Conservation (phyloP, 2,329 filamentous ascomycete species). For the Hypomyces perniciosus region DNA sequence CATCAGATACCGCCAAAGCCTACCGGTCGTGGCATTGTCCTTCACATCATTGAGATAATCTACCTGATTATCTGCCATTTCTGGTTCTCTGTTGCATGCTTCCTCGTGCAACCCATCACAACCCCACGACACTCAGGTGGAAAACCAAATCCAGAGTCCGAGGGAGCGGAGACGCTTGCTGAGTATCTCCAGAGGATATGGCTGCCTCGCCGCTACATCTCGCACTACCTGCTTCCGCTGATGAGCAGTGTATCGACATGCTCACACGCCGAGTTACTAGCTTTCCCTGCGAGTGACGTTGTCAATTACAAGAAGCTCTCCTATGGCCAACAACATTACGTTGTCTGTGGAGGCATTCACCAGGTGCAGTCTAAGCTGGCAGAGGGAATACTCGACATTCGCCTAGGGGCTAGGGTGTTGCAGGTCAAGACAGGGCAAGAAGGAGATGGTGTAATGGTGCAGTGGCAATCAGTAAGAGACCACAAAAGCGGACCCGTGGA, state of each 20-base stretch:
- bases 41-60: slow-evolving; percentile 37
- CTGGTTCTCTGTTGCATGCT: slow-evolving; percentile 50
- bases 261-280: slow-evolving; percentile 42
- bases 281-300: slow-evolving; percentile 48
- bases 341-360: slow-evolving; percentile 43
- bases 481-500: slow-evolving; percentile 2
- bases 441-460: slow-evolving; percentile 23
- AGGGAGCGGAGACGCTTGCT: slow-evolving; percentile 37
- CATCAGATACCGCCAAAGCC: slow-evolving; percentile 41
- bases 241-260: slow-evolving; percentile 51
- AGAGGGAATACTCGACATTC: slow-evolving; percentile 32
- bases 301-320: slow-evolving; percentile 44
- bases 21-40: slow-evolving; percentile 28
- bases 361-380: slow-evolving; percentile 43
- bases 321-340: slow-evolving; percentile 43
- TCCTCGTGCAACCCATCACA: slow-evolving; percentile 34
- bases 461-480: slow-evolving; percentile 27
- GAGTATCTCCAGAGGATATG: slow-evolving; percentile 46
- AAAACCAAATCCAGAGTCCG: not conserved
- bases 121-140: not conserved
- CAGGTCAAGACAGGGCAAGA: slow-evolving; percentile 23
- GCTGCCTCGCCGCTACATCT: slow-evolving; percentile 41
- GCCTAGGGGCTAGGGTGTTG: slow-evolving; percentile 34
- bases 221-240: slow-evolving; percentile 48
- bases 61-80: slow-evolving; percentile 43